Base-by-base conservation (phyloP, 768 basidiomycete species). In the Collybia mongolica region DNA sequence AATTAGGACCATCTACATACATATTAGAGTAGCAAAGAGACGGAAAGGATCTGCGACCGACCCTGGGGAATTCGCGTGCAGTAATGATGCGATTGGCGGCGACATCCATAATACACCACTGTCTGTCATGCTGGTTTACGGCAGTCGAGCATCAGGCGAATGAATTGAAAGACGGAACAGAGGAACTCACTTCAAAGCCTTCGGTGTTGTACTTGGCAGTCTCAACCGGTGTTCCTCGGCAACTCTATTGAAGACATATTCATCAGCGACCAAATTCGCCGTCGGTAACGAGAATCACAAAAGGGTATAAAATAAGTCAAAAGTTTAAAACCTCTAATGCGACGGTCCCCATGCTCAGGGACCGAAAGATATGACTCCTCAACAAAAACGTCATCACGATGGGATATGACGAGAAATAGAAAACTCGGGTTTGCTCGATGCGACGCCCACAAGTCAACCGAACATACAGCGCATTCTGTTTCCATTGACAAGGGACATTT, bases 31-130 rank as follows among this genome's bases (percentile, higher is more conserved):
- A 11, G 11, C 42, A 26, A 18, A 24, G 23, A 43, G 23, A n/a
- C 4, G 15, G 14, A 43, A 26, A 24, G 24, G 24, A 26, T 23
- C 26, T 6, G 8, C n/a, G 22, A 8, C 22, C 22, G 59, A 81
- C 88, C 78, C 83, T 83, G 20, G 77, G 51, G 29, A 79, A 63
- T 50, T 82, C 77, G 42, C 88, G 76, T 5, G 87, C 88, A 2
- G 88, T 90, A 39, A 90, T 67, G n/a, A 87, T 75, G 5, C 60
- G 60, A 32, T 79, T 67, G 7, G 72, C 77, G 5, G 70, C 66
- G 7, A 74, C 75, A 56, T 83, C 83, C 40, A 87, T 72, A 56
- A 89, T 74, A 52, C 79, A 82, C 79, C 85, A 88, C 60, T 69
- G 72, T 53, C 88, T 75, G 58, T 90, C 88, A 61, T 86, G 72